These are phyloP conservation scores for Pulveroboletus sp. DNA, from an alignment of 1,284 basidiomycete species.

Conservation along the genomic window DNA sequence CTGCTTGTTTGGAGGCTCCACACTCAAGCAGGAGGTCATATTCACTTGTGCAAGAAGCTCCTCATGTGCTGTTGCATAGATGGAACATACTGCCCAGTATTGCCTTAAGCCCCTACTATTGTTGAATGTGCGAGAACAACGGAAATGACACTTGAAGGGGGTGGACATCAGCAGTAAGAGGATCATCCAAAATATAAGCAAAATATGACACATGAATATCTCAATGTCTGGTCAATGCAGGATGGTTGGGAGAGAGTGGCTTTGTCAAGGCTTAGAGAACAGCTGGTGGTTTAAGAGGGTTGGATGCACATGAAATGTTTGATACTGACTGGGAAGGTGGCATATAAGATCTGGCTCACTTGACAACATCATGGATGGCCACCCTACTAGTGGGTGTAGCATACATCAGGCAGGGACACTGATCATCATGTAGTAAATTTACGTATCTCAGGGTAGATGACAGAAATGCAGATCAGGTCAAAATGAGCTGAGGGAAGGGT, in stretches of 20 bases:
- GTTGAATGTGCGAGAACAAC: background rate
- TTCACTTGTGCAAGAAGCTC: background rate
- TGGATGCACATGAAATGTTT: background rate
- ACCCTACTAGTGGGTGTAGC: background rate
- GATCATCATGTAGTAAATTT: background rate
- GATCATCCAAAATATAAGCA: background rate
- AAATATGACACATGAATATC: background rate
- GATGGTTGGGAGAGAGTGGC: background rate
- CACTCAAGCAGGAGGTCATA: background rate
- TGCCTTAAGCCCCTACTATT: background rate
- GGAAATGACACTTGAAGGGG: background rate
- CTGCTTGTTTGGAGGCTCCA: background rate
- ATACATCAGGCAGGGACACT: background rate
- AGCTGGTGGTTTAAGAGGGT: background rate
- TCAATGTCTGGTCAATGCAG: background rate
- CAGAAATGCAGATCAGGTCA: no score
- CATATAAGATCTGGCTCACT: background rate
- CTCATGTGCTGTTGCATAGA: background rate
- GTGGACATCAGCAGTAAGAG: background rate
- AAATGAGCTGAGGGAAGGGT: no score
- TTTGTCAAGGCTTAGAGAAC: background rate
- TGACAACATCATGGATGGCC: background rate
- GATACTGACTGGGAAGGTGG: background rate
- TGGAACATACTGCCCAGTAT: background rate
- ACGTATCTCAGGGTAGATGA: no score